Evolutionary conservation across 1,139 yeast species (phyloP), one percentile per base, ranked within the genome.

Genomic region (Candida sanyaensis): DNA sequence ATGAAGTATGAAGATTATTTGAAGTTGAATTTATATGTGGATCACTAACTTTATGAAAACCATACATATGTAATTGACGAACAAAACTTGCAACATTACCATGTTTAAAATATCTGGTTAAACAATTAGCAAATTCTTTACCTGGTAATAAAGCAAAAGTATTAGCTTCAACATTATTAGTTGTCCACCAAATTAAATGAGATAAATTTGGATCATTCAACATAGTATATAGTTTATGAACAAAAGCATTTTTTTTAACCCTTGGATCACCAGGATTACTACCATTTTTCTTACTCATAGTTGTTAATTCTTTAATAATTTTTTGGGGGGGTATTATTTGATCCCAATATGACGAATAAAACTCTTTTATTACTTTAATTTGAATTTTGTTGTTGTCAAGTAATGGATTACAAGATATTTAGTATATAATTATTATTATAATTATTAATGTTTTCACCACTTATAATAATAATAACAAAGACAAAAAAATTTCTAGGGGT

Each of bases 111-210:
- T 73, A 74, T 28, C 68, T 67, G 9, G 77, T 71, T 37, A 75
- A 56, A n/a, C 73, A 71, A 39, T 67, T 63, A 27, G 78, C 75
- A 59, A 75, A 75, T 53, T 73, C 78, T 51, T 73, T 73, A 31
- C 76, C 76, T 2, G 93, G 92, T 50, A 75, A 73, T 27, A 86
- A 67, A 1, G 86, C 83, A 64, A 84, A 84, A 4, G 86, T 80
- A 52, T 81, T 78, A 42, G 72, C 71, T 44, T 77, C 80, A 42
- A 81, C 84, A 45, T 77, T 68, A 45, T 77, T 66, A 43, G 82
- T 78, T 5, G 88, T 80, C 98, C 98, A 93, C 80, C 92, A 83
- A 40, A 92, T 89, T 33, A 75, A 56, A 50, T 71, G 71, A 13
- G 67, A 46, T 30, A 83, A 62, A 33, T 63, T 66, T n/a, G 80